phyloP scores from a whole-genome alignment of 352 stramenopile species.

The Globisporangium nodosum region DNA sequence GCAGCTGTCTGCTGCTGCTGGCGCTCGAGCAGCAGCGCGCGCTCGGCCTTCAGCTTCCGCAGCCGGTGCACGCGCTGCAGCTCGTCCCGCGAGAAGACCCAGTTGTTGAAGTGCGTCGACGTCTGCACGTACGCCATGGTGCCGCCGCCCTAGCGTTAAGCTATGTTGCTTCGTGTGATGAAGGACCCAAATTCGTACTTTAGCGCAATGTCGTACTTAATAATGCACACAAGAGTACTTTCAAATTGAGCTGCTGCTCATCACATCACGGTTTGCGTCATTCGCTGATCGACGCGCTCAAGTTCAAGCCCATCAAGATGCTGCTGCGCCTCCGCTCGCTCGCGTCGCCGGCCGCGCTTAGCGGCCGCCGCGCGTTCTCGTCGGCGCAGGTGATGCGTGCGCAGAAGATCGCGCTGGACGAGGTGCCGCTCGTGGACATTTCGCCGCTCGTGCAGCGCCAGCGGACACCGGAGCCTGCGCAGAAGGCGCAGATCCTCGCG shows the following conservation, averaged over 20 bases:
- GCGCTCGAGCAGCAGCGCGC: slow-evolving; percentile 56
- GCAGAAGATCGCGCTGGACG: slow-evolving; percentile 34
- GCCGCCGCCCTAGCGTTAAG: too few relatives aligned
- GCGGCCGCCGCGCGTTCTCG: not conserved
- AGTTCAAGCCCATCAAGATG: not conserved
- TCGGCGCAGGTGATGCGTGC: slow-evolving; percentile 36
- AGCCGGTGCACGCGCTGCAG: slow-evolving; percentile 49
- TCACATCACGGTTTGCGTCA: not conserved
- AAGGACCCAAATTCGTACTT: not conserved
- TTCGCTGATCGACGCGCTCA: not conserved
- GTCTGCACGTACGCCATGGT: slow-evolving; percentile 76
- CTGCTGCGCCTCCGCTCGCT: not conserved
- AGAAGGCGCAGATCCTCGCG: slow-evolving; percentile 39
- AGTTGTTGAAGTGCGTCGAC: slow-evolving; percentile 89
- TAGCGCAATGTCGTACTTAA: not conserved
- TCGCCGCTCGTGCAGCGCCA: slow-evolving; percentile 33
- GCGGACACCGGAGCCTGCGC: slow-evolving; percentile 1
- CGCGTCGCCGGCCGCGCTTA: not conserved
- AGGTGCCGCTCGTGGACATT: slow-evolving; percentile 68
- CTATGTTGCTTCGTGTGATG: not conserved
- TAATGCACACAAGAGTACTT: too few relatives aligned
- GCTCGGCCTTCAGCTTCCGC: slow-evolving; percentile 59
- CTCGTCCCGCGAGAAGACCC: slow-evolving; percentile 69
- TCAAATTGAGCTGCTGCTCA: not conserved
- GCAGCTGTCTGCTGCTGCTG: slow-evolving; percentile 20